Conservation (phyloP, 1,139 yeast species). For the Nakaseomyces glabratus region DNA sequence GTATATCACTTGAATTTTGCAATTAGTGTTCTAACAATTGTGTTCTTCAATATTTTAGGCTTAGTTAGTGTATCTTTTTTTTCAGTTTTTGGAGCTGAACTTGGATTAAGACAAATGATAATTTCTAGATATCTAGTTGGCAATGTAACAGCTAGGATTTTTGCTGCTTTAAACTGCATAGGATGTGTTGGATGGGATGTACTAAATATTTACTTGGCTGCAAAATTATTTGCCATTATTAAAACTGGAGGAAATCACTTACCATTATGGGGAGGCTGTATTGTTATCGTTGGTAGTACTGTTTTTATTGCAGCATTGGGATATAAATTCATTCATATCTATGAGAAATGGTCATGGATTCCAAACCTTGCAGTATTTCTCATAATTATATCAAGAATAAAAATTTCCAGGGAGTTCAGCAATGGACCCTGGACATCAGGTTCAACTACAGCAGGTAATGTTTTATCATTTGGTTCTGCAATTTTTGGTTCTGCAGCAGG, state of each 20-base stretch:
- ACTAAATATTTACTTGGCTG: slow-evolving; percentile 82
- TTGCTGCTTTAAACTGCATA: slow-evolving; percentile 66
- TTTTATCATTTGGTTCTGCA: slow-evolving; percentile 76
- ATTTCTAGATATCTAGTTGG: slow-evolving; percentile 74
- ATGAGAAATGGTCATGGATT: slow-evolving; percentile 83
- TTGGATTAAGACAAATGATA: slow-evolving; percentile 84
- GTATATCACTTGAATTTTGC: slow-evolving; percentile 48
- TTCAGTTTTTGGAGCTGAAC: slow-evolving; percentile 73
- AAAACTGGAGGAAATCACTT: slow-evolving; percentile 44
- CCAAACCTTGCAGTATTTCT: slow-evolving; percentile 68
- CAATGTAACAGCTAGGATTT: slow-evolving; percentile 62
- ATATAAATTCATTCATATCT: slow-evolving; percentile 68
- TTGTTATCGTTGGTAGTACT: slow-evolving; percentile 61
- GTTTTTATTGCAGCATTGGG: slow-evolving; percentile 78
- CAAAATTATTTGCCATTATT: slow-evolving; percentile 72
- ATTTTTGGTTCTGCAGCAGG: slow-evolving; percentile 88
- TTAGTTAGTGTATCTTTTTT: slow-evolving; percentile 72
- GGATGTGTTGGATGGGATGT: slow-evolving; percentile 98
- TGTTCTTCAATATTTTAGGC: slow-evolving; percentile 70
- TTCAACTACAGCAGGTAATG: slow-evolving; percentile 58
- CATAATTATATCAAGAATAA: slow-evolving; percentile 69
- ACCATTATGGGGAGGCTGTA: slow-evolving; percentile 89
- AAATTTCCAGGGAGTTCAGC: slow-evolving; percentile 53
- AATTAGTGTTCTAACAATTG: slow-evolving; percentile 51
- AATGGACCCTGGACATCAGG: slow-evolving; percentile 38